Conservation (phyloP, 129 eudicot species). For the Tagetes erecta region DNA sequence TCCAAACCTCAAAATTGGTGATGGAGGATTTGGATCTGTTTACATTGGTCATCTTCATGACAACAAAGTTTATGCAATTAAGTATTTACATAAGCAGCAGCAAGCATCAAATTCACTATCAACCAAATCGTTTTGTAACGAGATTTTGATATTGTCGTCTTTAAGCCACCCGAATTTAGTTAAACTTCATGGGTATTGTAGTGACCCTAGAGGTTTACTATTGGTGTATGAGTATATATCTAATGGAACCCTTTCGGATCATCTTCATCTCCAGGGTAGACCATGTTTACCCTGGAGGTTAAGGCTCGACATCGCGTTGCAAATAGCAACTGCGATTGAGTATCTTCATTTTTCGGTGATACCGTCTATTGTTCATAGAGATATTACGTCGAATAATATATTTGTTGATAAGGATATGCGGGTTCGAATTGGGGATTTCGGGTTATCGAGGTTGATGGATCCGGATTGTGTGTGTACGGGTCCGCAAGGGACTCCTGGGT, state of each 20-base stretch:
- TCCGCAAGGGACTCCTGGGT: slow-evolving; percentile 98
- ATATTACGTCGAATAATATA: slow-evolving; percentile 77
- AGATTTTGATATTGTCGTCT: slow-evolving; percentile 72
- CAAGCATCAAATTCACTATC: slow-evolving; percentile 55
- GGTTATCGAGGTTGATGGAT: slow-evolving; percentile 64
- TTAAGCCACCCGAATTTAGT: slow-evolving; percentile 79
- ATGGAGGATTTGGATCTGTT: slow-evolving; percentile 94
- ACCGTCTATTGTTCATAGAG: slow-evolving; percentile 87
- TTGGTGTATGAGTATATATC: slow-evolving; percentile 81
- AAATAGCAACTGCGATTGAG: slow-evolving; percentile 74
- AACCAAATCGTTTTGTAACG: slow-evolving; percentile 73
- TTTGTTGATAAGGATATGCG: slow-evolving; percentile 79
- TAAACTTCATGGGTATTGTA: slow-evolving; percentile 84
- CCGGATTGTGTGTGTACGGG: slow-evolving; percentile 94
- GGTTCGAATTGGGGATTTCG: slow-evolving; percentile 87
- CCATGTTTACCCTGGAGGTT: slow-evolving; percentile 53
- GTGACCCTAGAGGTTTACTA: slow-evolving; percentile 76
- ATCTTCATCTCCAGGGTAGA: slow-evolving; percentile 53
- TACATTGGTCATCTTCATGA: slow-evolving; percentile 62
- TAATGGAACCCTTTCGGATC: slow-evolving; percentile 82
- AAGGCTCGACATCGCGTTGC: slow-evolving; percentile 73
- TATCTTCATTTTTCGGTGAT: slow-evolving; percentile 68
- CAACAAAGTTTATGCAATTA: slow-evolving; percentile 66
- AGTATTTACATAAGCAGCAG: slow-evolving; percentile 68
- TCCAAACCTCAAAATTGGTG: slow-evolving; percentile 70